Evolutionary conservation across 129 eudicot genomes (phyloP), one percentile per base, ranked within the genome.

Genomic region (Chrysanthemum lavandulifolium): DNA sequence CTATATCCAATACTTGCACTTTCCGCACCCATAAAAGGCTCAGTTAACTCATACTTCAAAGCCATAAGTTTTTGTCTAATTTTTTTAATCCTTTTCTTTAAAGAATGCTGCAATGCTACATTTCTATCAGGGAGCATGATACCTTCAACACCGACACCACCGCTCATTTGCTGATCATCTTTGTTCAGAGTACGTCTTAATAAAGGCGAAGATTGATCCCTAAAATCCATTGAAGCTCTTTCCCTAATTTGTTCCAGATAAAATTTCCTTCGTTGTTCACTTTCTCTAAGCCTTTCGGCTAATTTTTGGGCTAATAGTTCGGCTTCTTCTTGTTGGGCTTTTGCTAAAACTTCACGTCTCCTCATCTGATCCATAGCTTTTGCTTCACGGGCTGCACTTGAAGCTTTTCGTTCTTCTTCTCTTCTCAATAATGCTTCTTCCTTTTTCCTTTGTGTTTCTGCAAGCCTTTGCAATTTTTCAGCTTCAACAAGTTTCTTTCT

Each of bases 341-440:
- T 89, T 15, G 88, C 98, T 57, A 90, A 80, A 64, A 87, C 86
- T 82, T 85, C 97, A 47, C 89, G 85, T 71, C 91, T 84, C 27
- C 97, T 74, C 82, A 85, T 88, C 65, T 93, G 90, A 67, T 93
- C 98, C 81, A 93, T 80, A 23, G 92, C 92, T 82, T 84, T 93
- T 47, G 97, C 97, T 79, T 93, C 98, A 73, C 98, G 96, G 31
- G 98, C 98, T 15, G 96, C 96, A 86, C 95, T 93, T 31, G 98
- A 93, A 25, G 98, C 98, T 76, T 90, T 93, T n/a, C 98, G 78
- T 75, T 93, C 98, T 75, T 93, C 98, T 79, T 93, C 98, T 77
- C 97, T 77, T 90, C 98, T 90, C 53, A 86, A 73, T 60, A 82
- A 91, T 69, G 98, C 98, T 83, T 87, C 98, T 86, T 89, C 98